A percentile compares a stretch with the other conserved stretches of the same genome.
Evolutionary conservation across 1,284 basidiomycete species (phyloP).

Genomic region (Malassezia furfur): DNA sequence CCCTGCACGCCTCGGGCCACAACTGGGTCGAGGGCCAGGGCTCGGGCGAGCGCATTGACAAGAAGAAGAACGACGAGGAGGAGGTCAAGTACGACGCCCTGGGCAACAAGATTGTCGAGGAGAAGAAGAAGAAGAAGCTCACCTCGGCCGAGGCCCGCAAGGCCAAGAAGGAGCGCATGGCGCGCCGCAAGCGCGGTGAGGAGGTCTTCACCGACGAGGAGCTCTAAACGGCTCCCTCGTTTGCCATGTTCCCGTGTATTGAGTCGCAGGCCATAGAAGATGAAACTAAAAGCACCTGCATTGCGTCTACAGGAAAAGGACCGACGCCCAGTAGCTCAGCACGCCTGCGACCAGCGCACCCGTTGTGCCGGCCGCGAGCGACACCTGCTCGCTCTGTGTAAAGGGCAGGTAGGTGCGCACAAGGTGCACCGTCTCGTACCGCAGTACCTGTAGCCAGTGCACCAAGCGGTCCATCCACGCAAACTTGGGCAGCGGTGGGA

Average conservation of each 20-base stretch:
- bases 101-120: slow-evolving; percentile 34
- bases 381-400: neutral
- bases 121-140: slow-evolving; percentile 38
- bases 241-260: too few relatives aligned
- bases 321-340: neutral
- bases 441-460: neutral
- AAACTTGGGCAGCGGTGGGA: neutral
- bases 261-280: too few relatives aligned
- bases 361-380: slow-evolving; percentile 1
- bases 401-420: neutral
- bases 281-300: neutral
- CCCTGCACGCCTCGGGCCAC: slow-evolving; percentile 57
- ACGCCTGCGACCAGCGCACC: slow-evolving; percentile 7
- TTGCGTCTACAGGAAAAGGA: slow-evolving; percentile 2
- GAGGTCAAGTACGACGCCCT: slow-evolving; percentile 37
- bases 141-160: slow-evolving; percentile 26
- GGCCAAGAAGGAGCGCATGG: slow-evolving; percentile 32
- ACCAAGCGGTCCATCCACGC: neutral
- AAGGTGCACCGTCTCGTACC: neutral
- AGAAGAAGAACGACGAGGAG: slow-evolving; percentile 38
- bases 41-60: slow-evolving; percentile 39
- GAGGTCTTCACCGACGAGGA: slow-evolving; percentile 33
- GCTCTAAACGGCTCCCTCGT: slow-evolving; percentile 9
- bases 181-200: slow-evolving; percentile 30
- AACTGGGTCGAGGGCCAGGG: slow-evolving; percentile 73